Evolutionary conservation across 2,329 filamentous ascomycete genomes (phyloP), one percentile per base, ranked within the genome.

Genomic region (Trematosphaeria pertusa): DNA sequence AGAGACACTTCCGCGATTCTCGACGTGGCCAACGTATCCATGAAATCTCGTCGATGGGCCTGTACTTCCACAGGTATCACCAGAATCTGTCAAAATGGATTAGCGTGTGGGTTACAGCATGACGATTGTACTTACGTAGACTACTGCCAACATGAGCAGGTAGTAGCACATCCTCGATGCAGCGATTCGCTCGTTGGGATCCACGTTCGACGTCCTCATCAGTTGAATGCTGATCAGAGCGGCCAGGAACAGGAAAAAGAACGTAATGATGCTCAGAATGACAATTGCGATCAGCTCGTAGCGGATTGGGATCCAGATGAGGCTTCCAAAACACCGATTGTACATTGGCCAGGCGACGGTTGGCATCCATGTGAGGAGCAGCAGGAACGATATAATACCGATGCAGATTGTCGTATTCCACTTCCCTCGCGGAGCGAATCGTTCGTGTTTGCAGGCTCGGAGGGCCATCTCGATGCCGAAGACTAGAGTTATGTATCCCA

Each of bases 151-250:
- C 41, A 87, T 65, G 1, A 78, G 68, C 52, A 87, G 73, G 62
- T 86, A 88, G 64, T 87, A 89, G 9, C 87, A 82, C 83, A 88
- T 88, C 49, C 84, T 78, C 5, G 86, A 88, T 3, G 86, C 86
- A 24, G 82, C 77, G 46, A 84, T 78, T 36, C 86, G 76, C 65
- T 88, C 83, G 12, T 79, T 75, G 15, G 78, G 73, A 30, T 85
- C 82, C 39, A 88, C 77, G 12, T 76, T 74, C 11, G 77, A 71
- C 48, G 78, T 79, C 24, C 77, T 78, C 54, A 79, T 79, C 18
- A 89, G 72, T 50, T 80, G 81, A 30, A 81, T 64, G 61, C 82
- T 86, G 38, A 87, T 79, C 19, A 80, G 68, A 10, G 78, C 60
- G n/a, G 76, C 76, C 53, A 80, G 77, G 10, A 78, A 52, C 11